These are phyloP conservation scores for Camelina laxa DNA, from an alignment of 345 rosid species.

Conservation along the genomic window DNA sequence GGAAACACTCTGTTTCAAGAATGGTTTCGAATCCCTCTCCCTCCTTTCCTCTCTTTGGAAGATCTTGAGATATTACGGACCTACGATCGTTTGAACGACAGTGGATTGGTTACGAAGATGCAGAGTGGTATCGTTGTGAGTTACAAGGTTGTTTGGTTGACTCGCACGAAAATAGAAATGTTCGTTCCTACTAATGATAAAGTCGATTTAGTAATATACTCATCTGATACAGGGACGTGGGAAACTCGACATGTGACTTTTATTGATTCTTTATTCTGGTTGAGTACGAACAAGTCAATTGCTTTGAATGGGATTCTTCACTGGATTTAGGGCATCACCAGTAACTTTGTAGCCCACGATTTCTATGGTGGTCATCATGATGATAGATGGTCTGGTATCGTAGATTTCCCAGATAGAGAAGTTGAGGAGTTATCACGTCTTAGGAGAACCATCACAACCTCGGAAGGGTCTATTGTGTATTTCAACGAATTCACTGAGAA, in stretches of 20 bases:
- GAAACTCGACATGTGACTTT: not conserved
- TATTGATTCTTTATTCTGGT: not conserved
- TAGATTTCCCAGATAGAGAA: conserved; percentile 1
- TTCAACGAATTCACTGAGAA: conserved; percentile 12
- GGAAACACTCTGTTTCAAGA: conserved; percentile 17
- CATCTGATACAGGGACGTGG: conserved; percentile 35
- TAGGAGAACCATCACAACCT: conserved; percentile 20
- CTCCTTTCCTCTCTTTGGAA: not conserved
- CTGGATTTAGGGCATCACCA: not conserved
- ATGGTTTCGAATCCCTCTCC: conserved; percentile 31
- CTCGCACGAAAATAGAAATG: not conserved
- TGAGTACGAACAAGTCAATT: not conserved
- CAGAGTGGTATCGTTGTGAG: conserved; percentile 1
- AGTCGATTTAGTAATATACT: conserved; percentile 9
- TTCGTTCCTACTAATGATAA: not conserved
- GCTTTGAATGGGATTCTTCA: conserved; percentile 34
- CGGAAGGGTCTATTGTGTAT: conserved; percentile 27
- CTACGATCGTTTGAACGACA: not conserved
- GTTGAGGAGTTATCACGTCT: not conserved
- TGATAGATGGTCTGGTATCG: not conserved
- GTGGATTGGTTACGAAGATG: conserved; percentile 32
- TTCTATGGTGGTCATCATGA: conserved; percentile 9
- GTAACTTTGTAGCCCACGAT: conserved; percentile 10
- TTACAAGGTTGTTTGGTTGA: conserved; percentile 33
- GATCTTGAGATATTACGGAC: not conserved